Base-by-base conservation (phyloP, 805 yeast species). In the Starmera pachycereana region DNA sequence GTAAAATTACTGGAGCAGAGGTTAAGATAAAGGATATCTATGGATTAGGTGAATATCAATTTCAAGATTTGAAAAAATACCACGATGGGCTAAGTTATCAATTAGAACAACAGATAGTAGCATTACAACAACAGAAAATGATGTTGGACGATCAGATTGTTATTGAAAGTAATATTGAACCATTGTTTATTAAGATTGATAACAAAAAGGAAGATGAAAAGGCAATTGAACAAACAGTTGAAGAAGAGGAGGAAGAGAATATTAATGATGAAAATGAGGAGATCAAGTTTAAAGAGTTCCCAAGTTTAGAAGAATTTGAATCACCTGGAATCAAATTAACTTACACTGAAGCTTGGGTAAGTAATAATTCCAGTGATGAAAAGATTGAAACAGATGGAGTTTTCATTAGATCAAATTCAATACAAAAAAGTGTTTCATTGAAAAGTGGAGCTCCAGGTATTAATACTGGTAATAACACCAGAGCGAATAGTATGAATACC, bases 41-140 rank as follows among this genome's bases (percentile, higher is more conserved):
- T 37, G 68, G 64, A 5, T 43, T 51, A 35, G 85, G 81, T n/a
- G 66, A 71, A 3, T 76, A 74, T 50, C 65, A 75, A 48, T 76
- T 74, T 55, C 72, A 69, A 12, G 74, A 71, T n/a, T 71, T 74
- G 44, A 68, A 70, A 30, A 65, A 63, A 36, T 74, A 71, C 47
- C 82, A 75, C 45, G 55, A 53, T 14, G 53, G 50, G 49, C 50
- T 40, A 55, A 47, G 60, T 38, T 39, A 59, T 19, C 70, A 69
- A 42, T 58, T 61, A 32, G 72, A 68, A 40, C 66, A 65, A 41
- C 71, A 64, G 40, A 50, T 56, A 37, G 62, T 53, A 29, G 38
- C 19, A 29, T 13, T 28, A 12, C 48, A 44, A 33, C 45, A 41
- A 28, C 38, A 36, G 33, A 29, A 46, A 33, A 43, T 25, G 9